Evolutionary conservation across 148 eudicot species (phyloP).

Genomic region (Chenopodium formosanum): DNA sequence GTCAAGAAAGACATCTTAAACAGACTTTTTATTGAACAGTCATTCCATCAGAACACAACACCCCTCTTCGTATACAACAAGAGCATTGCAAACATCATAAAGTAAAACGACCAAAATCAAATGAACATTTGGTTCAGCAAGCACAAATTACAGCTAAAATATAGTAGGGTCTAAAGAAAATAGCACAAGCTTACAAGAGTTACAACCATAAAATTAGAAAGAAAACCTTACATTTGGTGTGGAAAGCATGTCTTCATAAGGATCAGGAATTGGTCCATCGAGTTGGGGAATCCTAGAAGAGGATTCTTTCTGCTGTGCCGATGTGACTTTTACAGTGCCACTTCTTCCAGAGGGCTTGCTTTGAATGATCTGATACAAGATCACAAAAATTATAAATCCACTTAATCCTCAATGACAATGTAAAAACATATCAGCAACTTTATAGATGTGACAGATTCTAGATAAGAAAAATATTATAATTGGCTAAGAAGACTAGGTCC

Average conservation of each 20-base stretch:
- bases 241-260: conserved; percentile 86
- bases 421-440: not conserved
- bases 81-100: not conserved
- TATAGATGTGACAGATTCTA: not conserved
- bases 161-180: not conserved
- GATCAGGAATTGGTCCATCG: conserved; percentile 87
- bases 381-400: conserved; percentile 14
- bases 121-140: not conserved
- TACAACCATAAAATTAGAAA: not conserved
- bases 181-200: not conserved
- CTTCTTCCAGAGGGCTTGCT: conserved; percentile 27
- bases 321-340: conserved; percentile 14
- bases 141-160: not conserved
- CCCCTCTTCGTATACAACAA: not conserved
- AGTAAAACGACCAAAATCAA: conserved; percentile 2
- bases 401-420: not conserved
- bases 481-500: not conserved
- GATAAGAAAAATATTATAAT: not conserved
- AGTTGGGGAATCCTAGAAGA: conserved; percentile 67
- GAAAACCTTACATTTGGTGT: conserved; percentile 75
- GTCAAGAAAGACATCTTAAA: conserved; percentile 2
- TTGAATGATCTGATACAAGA: conserved; percentile 42
- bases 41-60: not conserved
- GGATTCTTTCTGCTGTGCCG: conserved; percentile 28
- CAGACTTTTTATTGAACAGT: not conserved